Base-by-base conservation (phyloP, 2,329 filamentous ascomycete genomes). In the Rhexocercosporidium sp. region DNA sequence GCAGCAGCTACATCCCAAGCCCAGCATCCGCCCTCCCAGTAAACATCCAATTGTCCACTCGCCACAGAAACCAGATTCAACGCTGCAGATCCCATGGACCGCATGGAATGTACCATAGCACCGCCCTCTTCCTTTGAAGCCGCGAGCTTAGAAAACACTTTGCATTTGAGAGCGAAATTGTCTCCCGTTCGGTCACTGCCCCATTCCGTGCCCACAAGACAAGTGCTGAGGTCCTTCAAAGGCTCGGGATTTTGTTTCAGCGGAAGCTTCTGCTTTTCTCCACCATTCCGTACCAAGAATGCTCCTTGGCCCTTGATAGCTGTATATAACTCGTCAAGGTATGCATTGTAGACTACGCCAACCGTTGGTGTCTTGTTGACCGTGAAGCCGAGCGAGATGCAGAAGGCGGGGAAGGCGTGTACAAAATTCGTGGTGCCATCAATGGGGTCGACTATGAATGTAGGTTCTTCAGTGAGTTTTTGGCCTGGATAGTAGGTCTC, bases 11-110 rank as follows among this genome's bases (percentile, higher is more conserved):
- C 92, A 77, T 95, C 92, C 92, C 92, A 95, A 1, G 92, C 91
- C 86, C 91, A 95, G 78, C 91, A 93, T 0, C 92, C 92, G 44
- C 90, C 91, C 80, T 95, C 92, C 92, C 92, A 95, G 77, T 93
- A 95, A 25, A 88, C 74, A 77, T 95, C 92, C 29, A 93, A 73
- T 77, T 88, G 85, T 0, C 92, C 92, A 11, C 87, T 86, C 2
- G 92, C 92, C 3, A 93, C 89, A 46, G 84, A 85, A 66, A 90
- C 92, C 20, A 94, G 78, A 77, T 94, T 94, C 73, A 95, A 81
- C 47, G 92, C 92, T 8, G 92, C 92, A 60, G 86, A 89, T 2
- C 92, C 92, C 69, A 93, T 79, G 41, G 84, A 88, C n/a, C 92
- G 83, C 66, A 95, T 77, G 11, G 86, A 87, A 76, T 94, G 92